Evolutionary conservation across 176 grass and related monocot genomes (phyloP).

Genomic region (Bromus sterilis): DNA sequence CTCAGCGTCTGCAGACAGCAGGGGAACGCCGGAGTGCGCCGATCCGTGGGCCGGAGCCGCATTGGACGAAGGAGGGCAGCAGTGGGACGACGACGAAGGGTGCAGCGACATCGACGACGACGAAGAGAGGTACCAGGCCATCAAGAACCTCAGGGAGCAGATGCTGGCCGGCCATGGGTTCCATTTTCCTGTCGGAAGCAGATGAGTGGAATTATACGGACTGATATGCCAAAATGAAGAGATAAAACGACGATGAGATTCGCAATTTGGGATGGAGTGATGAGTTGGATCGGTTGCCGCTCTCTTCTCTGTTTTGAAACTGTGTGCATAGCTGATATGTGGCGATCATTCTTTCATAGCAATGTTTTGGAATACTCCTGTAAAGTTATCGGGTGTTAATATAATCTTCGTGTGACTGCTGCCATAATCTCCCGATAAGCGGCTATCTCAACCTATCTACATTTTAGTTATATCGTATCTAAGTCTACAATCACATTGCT

Average conservation of each 20-base stretch:
- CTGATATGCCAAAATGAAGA: not conserved
- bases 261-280: not conserved
- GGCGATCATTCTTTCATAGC: not conserved
- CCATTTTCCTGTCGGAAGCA: constrained; percentile 28
- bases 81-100: constrained; percentile 18
- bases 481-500: too few relatives aligned
- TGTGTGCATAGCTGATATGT: not conserved
- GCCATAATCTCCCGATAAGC: too few relatives aligned
- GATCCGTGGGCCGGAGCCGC: not conserved
- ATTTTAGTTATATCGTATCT: too few relatives aligned
- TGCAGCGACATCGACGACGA: constrained; percentile 33
- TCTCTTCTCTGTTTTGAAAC: not conserved
- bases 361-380: not conserved
- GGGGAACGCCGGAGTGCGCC: not conserved
- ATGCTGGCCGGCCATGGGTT: constrained; percentile 64
- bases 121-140: constrained; percentile 68
- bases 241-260: not conserved
- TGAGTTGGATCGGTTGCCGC: not conserved
- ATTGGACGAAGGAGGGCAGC: not conserved
- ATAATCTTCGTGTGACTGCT: too few relatives aligned
- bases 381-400: too few relatives aligned
- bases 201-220: not conserved
- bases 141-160: constrained; percentile 76
- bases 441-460: too few relatives aligned
- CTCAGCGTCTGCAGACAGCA: constrained; percentile 5